Conservation (phyloP, 257 asterid genomes). For the Hygrophila difformis region DNA sequence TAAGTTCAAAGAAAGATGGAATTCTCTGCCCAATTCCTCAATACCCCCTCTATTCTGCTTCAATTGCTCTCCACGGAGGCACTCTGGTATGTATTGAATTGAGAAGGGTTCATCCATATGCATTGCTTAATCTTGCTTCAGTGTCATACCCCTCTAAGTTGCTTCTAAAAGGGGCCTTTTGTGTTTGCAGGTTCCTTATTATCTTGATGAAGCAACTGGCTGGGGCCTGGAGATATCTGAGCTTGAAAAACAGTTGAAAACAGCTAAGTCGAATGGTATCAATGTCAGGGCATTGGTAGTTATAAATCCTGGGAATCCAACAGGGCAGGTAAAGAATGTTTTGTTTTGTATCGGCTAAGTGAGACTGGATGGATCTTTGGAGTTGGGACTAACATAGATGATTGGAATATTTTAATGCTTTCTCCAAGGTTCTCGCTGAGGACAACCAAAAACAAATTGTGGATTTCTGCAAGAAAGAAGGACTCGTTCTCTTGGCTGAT, state of each 20-base stretch:
- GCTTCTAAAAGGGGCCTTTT: not conserved
- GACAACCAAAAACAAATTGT: slow-evolving; percentile 73
- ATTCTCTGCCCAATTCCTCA: slow-evolving; percentile 97
- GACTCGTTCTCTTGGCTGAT: slow-evolving; percentile 96
- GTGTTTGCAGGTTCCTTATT: slow-evolving; percentile 73
- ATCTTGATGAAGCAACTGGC: slow-evolving; percentile 91
- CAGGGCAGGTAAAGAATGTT: slow-evolving; percentile 79
- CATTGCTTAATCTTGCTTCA: not conserved
- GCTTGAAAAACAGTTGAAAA: slow-evolving; percentile 69
- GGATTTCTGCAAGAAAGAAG: slow-evolving; percentile 92
- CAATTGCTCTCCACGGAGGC: slow-evolving; percentile 92
- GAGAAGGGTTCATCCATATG: not conserved
- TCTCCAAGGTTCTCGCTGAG: slow-evolving; percentile 29
- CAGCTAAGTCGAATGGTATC: slow-evolving; percentile 71
- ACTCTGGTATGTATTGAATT: slow-evolving; percentile 54
- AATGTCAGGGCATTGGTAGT: slow-evolving; percentile 83
- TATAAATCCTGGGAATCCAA: slow-evolving; percentile 97
- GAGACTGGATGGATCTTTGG: not conserved
- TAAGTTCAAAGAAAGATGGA: slow-evolving; percentile 78
- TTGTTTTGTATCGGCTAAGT: too few species aligned
- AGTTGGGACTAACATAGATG: slow-evolving; percentile 2
- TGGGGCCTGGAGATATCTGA: slow-evolving; percentile 92
- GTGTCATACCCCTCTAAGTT: not conserved
- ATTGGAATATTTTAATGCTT: slow-evolving; percentile 13
- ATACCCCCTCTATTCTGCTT: slow-evolving; percentile 74